Evolutionary conservation across 1,284 basidiomycete genomes (phyloP).

Genomic region (Heterobasidion parviporum): DNA sequence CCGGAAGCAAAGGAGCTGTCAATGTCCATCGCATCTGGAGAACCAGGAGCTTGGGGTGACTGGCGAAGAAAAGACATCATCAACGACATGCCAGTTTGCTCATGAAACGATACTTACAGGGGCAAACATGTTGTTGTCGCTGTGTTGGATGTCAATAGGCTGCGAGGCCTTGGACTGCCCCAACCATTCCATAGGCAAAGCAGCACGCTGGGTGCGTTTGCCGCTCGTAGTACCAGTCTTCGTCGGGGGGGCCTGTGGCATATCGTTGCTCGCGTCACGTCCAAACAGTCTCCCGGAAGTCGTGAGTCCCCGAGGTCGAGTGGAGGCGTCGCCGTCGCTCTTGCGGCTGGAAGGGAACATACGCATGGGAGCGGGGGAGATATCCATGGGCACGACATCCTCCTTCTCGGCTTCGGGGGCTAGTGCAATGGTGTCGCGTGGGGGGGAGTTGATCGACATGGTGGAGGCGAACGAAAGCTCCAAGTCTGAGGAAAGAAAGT

Average conservation of each 20-base stretch:
- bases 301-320: conserved; percentile 52
- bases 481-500: conserved; percentile 62
- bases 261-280: conserved; percentile 55
- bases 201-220: conserved; percentile 51
- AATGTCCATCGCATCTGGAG: conserved; percentile 69
- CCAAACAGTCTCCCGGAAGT: conserved; percentile 60
- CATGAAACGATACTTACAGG: conserved; percentile 7
- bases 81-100: neutral
- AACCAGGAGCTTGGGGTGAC: conserved; percentile 13
- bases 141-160: neutral
- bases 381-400: conserved; percentile 52
- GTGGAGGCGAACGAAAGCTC: conserved; percentile 75
- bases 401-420: conserved; percentile 36
- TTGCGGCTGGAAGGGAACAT: conserved; percentile 5
- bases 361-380: conserved; percentile 49
- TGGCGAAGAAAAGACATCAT: neutral
- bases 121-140: conserved; percentile 22
- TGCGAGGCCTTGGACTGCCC: conserved; percentile 14
- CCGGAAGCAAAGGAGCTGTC: conserved; percentile 40
- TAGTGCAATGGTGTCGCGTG: conserved; percentile 34
- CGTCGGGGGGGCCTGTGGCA: conserved; percentile 18
- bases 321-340: conserved; percentile 10
- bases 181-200: conserved; percentile 60
- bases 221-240: conserved; percentile 31
- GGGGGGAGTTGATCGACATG: conserved; percentile 68